Conservation (phyloP, 2,329 filamentous ascomycete species). For the Colletotrichum cordylinicola region DNA sequence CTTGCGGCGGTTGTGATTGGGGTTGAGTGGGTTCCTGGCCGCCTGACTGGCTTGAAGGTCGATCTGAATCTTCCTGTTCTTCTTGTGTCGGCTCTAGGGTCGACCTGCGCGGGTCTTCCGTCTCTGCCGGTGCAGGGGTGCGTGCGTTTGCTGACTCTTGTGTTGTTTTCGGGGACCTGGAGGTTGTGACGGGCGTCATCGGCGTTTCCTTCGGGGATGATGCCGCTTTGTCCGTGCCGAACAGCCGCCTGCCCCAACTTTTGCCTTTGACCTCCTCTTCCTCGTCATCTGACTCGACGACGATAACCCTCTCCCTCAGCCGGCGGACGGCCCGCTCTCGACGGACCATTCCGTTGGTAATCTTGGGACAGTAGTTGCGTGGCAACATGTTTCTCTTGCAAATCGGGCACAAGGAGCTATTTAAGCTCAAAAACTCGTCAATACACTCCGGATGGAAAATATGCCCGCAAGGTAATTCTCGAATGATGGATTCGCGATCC, state of each 20-base stretch:
- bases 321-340: constrained; percentile 74
- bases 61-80: constrained; percentile 18
- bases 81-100: constrained; percentile 20
- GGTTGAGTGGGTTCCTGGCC: not conserved
- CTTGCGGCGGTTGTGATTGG: not conserved
- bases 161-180: constrained; percentile 2
- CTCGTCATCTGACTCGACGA: constrained; percentile 42
- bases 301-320: constrained; percentile 58
- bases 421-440: constrained; percentile 78
- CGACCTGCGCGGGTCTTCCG: not conserved
- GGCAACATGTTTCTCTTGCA: constrained; percentile 89
- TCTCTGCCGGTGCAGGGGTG: not conserved
- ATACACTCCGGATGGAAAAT: constrained; percentile 95
- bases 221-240: constrained; percentile 26
- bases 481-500: constrained; percentile 72
- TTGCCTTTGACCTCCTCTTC: constrained; percentile 38
- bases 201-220: constrained; percentile 11
- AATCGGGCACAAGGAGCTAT: constrained; percentile 87
- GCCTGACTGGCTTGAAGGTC: not conserved
- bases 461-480: constrained; percentile 87
- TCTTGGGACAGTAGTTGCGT: constrained; percentile 66
- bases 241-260: constrained; percentile 40
- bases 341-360: constrained; percentile 88
- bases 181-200: constrained; percentile 13
- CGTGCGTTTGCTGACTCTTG: not conserved